Evolutionary conservation across 2,329 filamentous ascomycete species (phyloP), one percentile per base, ranked within the genome.

Genomic region (Botrytis fabae): DNA sequence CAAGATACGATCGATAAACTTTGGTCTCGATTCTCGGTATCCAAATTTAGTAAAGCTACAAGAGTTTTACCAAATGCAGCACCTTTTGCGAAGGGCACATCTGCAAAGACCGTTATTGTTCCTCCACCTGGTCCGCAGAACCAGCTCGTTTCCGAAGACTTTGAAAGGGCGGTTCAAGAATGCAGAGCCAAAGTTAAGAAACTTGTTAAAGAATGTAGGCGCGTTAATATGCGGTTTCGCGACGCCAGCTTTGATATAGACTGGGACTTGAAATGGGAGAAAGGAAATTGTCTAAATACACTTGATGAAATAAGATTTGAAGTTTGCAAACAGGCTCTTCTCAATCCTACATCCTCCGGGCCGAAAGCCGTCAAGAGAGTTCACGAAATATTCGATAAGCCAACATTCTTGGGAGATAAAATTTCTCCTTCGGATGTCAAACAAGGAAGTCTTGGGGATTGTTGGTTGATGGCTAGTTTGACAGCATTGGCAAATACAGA

Each of bases 401-500:
- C 93, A 2, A 86, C 88, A 75, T 97, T 97, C 80, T 95, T 90
- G 80, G 90, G 94, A 76, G 92, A 95, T 76, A 92, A 92, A 0
- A 90, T 93, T 2, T 91, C 89, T 18, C 91, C 93, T 28, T 91
- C 91, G 75, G 93, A 97, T 82, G 91, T 97, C 42, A 89, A 91
- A 60, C 93, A 97, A 81, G 93, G 93, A 1, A 86, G 87, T 28
- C 88, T 92, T 74, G 93, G 93, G 4, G 92, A 97, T 80, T 97
- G 94, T 81, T 97, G 94, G 93, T 87, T 97, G 73, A 90, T 97
- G 85, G 92, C 93, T 10, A 91, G 91, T 35, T 82, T 97, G 42
- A 93, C 91, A 46, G 93, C 93, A 0, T 85, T 97, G 76, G 91
- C 91, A 46, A 94, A 93, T 75, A 91, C 93, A 74, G 84, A 90